Conservation (phyloP, 2,329 filamentous ascomycete species). For the Leptographium flavum region DNA sequence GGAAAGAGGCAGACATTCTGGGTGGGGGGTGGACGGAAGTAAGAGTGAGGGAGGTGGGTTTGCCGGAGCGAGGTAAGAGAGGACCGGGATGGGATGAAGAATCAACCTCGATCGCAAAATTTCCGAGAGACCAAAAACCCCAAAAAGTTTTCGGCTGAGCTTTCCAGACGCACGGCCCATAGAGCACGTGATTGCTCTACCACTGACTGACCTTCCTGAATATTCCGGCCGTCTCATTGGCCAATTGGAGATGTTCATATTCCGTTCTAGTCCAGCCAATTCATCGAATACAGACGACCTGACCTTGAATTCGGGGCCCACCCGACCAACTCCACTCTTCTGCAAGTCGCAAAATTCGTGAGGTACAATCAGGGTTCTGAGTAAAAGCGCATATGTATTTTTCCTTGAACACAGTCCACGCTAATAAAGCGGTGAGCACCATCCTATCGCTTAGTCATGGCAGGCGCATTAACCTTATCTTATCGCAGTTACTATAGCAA, state of each 20-base stretch:
- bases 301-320: no score
- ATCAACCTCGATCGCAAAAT: neutral
- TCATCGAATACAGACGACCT: no score
- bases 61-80: neutral
- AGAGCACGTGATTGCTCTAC: neutral
- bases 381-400: no score
- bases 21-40: neutral
- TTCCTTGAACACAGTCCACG: no score
- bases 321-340: no score
- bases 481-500: no score
- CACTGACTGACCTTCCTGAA: neutral
- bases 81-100: neutral
- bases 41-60: neutral
- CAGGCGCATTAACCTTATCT: no score
- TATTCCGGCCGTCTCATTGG: neutral
- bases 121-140: neutral
- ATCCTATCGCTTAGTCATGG: no score
- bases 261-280: neutral
- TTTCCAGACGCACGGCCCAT: neutral
- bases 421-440: no score
- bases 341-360: no score
- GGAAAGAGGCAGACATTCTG: slow-evolving; percentile 61
- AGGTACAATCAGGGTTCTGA: no score
- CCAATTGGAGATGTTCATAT: neutral
- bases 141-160: slow-evolving; percentile 4